Conservation (phyloP, 768 basidiomycete genomes). For the Macrolepiota albuminosa region DNA sequence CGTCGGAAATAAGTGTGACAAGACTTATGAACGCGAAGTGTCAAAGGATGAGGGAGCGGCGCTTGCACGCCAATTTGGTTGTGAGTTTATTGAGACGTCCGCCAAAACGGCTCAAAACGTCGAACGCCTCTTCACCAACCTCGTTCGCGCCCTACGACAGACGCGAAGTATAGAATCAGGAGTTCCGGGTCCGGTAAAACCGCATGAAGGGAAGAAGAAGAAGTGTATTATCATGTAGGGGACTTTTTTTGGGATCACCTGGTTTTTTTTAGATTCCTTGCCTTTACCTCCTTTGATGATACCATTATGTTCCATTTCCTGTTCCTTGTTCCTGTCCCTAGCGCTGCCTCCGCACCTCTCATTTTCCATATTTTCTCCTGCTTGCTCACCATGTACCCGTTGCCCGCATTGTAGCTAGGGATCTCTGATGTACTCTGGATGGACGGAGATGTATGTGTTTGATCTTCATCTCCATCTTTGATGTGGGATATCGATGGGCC, state of each 20-base stretch:
- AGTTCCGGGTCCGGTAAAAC: constrained; percentile 32
- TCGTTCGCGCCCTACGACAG: constrained; percentile 79
- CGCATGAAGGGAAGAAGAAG: constrained; percentile 36
- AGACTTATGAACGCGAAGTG: constrained; percentile 86
- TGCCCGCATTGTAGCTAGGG: constrained; percentile 24
- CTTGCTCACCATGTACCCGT: constrained; percentile 18
- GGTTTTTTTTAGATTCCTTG: constrained; percentile 51
- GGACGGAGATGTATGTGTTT: constrained; percentile 24
- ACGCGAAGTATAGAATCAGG: constrained; percentile 55
- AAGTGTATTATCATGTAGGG: constrained; percentile 83
- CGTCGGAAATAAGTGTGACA: constrained; percentile 95
- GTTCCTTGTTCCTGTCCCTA: constrained; percentile 23
- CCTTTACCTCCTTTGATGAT: constrained; percentile 79
- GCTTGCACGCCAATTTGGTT: constrained; percentile 79
- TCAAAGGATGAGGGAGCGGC: constrained; percentile 84
- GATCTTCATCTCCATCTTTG: constrained; percentile 22
- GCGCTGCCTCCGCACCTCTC: constrained; percentile 25
- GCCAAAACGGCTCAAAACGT: constrained; percentile 94
- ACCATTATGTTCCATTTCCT: constrained; percentile 50
- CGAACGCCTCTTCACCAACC: constrained; percentile 81
- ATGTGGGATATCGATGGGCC: constrained; percentile 14
- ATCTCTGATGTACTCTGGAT: constrained; percentile 32
- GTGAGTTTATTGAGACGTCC: constrained; percentile 95
- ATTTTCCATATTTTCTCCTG: constrained; percentile 21
- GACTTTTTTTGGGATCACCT: constrained; percentile 54